Evolutionary conservation across 768 basidiomycete species (phyloP).

Genomic region (Mrakia frigida): DNA sequence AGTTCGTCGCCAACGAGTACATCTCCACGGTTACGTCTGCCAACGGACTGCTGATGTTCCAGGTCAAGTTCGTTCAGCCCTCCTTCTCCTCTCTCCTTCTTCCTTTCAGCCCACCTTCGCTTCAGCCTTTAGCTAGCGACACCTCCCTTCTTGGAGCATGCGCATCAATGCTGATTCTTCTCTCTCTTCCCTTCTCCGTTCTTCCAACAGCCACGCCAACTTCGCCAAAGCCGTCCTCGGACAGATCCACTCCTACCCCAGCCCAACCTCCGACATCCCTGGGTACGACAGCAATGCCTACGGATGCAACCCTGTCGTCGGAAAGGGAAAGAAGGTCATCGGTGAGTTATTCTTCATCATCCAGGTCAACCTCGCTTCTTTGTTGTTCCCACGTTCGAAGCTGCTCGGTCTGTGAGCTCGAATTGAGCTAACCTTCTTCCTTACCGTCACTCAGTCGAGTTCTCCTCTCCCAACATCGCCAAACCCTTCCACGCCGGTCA

Average conservation of each 20-base stretch:
- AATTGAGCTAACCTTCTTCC: slow-evolving; percentile 3
- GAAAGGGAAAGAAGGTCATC: slow-evolving; percentile 73
- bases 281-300: slow-evolving; percentile 51
- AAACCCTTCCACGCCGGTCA: slow-evolving; percentile 98
- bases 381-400: background rate
- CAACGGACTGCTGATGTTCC: slow-evolving; percentile 71
- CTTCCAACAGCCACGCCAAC: slow-evolving; percentile 37
- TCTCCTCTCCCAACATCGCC: slow-evolving; percentile 94
- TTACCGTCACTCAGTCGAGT: slow-evolving; percentile 53
- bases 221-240: slow-evolving; percentile 48
- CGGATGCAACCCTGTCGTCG: slow-evolving; percentile 65
- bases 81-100: background rate
- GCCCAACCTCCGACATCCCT: slow-evolving; percentile 17
- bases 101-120: background rate
- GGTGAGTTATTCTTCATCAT: slow-evolving; percentile 44
- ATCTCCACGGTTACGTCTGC: slow-evolving; percentile 46
- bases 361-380: background rate
- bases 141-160: too few relatives aligned
- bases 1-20: slow-evolving; percentile 84
- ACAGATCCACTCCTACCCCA: slow-evolving; percentile 40
- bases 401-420: slow-evolving; percentile 34
- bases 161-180: background rate
- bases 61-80: slow-evolving; percentile 42
- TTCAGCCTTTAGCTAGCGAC: background rate
- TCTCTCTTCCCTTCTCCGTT: background rate